Evolutionary conservation across 768 basidiomycete genomes (phyloP).

Genomic region (Clavulina sp.): DNA sequence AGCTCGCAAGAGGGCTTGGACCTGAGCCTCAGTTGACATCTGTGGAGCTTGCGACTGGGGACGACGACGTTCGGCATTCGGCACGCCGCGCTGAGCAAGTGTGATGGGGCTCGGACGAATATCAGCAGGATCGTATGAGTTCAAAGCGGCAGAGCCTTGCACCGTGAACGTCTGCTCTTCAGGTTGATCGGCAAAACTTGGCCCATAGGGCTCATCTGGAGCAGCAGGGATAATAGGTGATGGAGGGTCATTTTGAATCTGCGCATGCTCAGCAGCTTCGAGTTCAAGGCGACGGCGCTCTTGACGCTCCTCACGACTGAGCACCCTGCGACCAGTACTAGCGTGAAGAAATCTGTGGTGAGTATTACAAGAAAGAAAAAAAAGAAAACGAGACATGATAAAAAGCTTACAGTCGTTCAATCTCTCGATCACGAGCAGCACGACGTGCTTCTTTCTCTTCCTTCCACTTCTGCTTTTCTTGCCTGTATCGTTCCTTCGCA

Average conservation of each 20-base stretch:
- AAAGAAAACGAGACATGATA: background rate
- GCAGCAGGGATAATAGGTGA: too few relatives aligned
- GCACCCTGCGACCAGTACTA: background rate
- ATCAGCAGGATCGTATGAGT: too few relatives aligned
- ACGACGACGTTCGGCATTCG: too few relatives aligned
- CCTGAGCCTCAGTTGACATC: too few relatives aligned
- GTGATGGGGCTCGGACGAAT: too few relatives aligned
- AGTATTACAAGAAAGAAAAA: background rate
- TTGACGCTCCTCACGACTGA: background rate
- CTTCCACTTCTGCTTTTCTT: conserved; percentile 1
- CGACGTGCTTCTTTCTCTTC: background rate
- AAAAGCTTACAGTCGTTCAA: background rate
- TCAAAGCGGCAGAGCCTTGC: too few relatives aligned
- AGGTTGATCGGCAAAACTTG: background rate
- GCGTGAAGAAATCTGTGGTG: background rate
- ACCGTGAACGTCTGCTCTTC: too few relatives aligned
- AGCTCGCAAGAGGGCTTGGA: too few relatives aligned
- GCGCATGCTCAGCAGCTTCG: background rate
- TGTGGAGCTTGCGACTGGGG: too few relatives aligned
- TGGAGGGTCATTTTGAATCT: too few relatives aligned
- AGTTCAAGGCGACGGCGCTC: background rate
- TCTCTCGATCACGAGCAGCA: background rate
- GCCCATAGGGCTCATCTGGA: background rate
- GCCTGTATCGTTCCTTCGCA: background rate
- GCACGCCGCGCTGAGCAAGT: too few relatives aligned